Evolutionary conservation across 2,329 filamentous ascomycete species (phyloP), one percentile per base, ranked within the genome.

Genomic region (Nannizzia gypsea): DNA sequence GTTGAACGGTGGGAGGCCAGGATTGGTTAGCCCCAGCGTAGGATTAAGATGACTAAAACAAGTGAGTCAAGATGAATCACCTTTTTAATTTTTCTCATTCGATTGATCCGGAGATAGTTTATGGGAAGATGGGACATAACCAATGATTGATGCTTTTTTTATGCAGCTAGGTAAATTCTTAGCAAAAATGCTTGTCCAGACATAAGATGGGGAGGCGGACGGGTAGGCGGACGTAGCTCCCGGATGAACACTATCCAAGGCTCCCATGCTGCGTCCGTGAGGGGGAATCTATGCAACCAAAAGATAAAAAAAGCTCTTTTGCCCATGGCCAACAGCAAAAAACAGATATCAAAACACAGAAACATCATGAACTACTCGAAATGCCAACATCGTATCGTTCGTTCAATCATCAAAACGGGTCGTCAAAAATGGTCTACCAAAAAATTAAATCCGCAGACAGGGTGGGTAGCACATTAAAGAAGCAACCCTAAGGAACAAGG

Each of bases 161-260:
- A 34, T 31, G 48, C 48, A 31, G 48, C 24, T 17, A 34, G 48
- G 31, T 31, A n/a, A 9, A 20, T 31, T 54, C 48, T 54, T 54
- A 24, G 48, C 48, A 54, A 54, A 54, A 54, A 54, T 54, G 48
- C 48, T 54, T 54, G 26, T 54, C 31, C 48, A 9, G 38, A 42
- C 38, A 42, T 34, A n/a, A 15, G 31, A 54, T 26, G 13, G 5
- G 24, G 48, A 8, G 26, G 17, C 48, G 31, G 31, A 15, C 28
- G 48, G 48, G 28, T 54, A 54, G 28, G 26, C 48, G 48, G 48
- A 34, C 28, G 13, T 17, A 31, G 13, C 20, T 54, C 13, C 15
- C 24, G 48, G 48, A 54, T 34, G 24, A n/a, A n/a, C 6, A 20
- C 4, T 54, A 8, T 20, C 48, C 31, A 34, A 34, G 31, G 31